These are phyloP conservation scores for Verticillium albo-atrum DNA, from an alignment of 2,329 filamentous ascomycete genomes.

Conservation along the genomic window DNA sequence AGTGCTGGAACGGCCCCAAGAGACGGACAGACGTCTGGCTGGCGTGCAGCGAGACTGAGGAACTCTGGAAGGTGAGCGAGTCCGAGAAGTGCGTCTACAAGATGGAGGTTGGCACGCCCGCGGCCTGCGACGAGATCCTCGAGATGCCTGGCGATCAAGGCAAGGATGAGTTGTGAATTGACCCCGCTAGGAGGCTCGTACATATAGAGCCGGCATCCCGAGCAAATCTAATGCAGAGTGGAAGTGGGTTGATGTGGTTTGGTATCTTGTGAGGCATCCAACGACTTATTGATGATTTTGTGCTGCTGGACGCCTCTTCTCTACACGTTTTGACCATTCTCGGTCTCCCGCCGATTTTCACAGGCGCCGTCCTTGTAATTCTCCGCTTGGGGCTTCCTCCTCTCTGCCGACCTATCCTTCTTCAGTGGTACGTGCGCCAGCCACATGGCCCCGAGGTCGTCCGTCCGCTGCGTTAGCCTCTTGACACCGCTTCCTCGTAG, in stretches of 20 bases:
- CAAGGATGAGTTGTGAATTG: constrained; percentile 64
- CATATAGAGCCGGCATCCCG: too few species aligned
- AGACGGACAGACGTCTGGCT: constrained; percentile 81
- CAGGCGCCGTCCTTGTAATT: constrained; percentile 17
- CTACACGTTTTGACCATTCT: constrained; percentile 18
- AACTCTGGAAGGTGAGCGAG: constrained; percentile 89
- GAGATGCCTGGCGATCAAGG: constrained; percentile 33
- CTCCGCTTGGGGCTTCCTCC: constrained; percentile 67
- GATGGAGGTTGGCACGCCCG: constrained; percentile 92
- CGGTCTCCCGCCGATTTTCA: constrained; percentile 13
- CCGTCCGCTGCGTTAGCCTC: constrained; percentile 59
- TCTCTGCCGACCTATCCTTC: constrained; percentile 62
- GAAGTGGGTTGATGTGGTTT: constrained; percentile 30
- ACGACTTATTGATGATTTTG: constrained; percentile 77
- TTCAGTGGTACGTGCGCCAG: constrained; percentile 78
- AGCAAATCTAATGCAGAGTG: too few species aligned
- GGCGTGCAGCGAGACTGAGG: constrained; percentile 83
- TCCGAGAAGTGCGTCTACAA: constrained; percentile 96
- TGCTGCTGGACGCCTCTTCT: constrained; percentile 26
- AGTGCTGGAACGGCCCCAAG: constrained; percentile 95
- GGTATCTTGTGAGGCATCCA: constrained; percentile 79
- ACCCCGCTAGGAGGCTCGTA: too few species aligned
- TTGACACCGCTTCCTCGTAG: constrained; percentile 60
- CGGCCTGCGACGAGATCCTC: constrained; percentile 65
- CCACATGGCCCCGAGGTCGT: constrained; percentile 65